These are phyloP conservation scores for Rhynchospora breviuscula DNA, from an alignment of 176 grass and related monocot species.

Conservation along the genomic window DNA sequence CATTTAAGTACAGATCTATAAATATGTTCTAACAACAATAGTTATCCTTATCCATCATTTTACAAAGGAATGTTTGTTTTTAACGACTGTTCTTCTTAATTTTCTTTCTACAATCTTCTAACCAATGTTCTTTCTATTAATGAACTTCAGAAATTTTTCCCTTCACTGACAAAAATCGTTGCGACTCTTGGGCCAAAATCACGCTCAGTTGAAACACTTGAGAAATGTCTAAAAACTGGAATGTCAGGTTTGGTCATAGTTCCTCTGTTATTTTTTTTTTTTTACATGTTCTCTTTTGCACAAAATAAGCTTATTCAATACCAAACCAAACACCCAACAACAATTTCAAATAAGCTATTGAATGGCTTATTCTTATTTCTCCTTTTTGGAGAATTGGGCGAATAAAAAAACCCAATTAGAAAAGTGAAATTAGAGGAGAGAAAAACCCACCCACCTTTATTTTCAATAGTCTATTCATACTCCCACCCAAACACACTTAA, in stretches of 20 bases:
- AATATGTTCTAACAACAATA: background rate
- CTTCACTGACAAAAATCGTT: conserved; percentile 92
- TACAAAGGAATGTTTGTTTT: background rate
- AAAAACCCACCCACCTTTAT: too few species aligned
- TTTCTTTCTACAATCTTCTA: background rate
- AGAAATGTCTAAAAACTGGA: conserved; percentile 82
- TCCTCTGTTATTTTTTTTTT: background rate
- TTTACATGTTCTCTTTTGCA: background rate
- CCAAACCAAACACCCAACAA: too few species aligned
- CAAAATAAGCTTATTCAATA: too few species aligned
- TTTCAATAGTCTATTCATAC: too few species aligned
- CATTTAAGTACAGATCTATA: background rate
- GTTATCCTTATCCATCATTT: background rate
- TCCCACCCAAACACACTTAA: too few species aligned
- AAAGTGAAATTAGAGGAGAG: too few species aligned
- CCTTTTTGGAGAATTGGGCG: too few species aligned
- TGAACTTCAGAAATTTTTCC: conserved; percentile 65
- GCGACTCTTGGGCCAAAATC: conserved; percentile 83
- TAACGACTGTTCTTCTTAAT: background rate
- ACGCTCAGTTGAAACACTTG: conserved; percentile 59
- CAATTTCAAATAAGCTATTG: too few species aligned
- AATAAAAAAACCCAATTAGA: too few species aligned
- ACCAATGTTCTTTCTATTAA: background rate
- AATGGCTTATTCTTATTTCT: too few species aligned
- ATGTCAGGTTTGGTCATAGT: conserved; percentile 68